phyloP scores from a whole-genome alignment of 208 protist species.

The Leishmania tarentolae region DNA sequence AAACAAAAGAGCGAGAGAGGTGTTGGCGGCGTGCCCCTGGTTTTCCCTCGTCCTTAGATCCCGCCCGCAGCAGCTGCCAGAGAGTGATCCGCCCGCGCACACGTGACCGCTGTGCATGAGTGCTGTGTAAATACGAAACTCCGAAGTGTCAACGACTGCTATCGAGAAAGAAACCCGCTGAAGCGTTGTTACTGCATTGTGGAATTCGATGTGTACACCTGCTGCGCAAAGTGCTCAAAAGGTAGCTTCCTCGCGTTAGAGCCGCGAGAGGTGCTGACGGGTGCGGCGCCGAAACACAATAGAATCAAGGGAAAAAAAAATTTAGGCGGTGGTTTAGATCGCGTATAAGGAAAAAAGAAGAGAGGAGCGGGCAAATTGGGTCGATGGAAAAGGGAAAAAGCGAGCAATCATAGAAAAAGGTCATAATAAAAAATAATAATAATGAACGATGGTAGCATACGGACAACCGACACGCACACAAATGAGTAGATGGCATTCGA shows the following conservation, averaged over 20 bases:
- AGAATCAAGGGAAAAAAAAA: background rate
- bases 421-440: background rate
- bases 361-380: background rate
- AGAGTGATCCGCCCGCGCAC: background rate
- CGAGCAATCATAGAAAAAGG: background rate
- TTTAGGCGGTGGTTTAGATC: no score
- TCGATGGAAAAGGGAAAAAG: background rate
- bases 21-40: background rate
- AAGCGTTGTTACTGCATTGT: background rate
- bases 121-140: background rate
- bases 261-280: background rate
- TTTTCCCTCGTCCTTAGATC: background rate
- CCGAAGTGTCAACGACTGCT: background rate
- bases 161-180: background rate
- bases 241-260: background rate
- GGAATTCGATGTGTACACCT: background rate
- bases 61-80: background rate
- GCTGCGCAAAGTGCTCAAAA: background rate
- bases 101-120: background rate
- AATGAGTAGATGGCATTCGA: background rate
- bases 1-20: background rate
- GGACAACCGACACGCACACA: background rate
- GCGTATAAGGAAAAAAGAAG: background rate
- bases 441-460: background rate
- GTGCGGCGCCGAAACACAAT: background rate